Base-by-base conservation (phyloP, 495 filamentous ascomycete genomes). In the Apodospora peruviana region DNA sequence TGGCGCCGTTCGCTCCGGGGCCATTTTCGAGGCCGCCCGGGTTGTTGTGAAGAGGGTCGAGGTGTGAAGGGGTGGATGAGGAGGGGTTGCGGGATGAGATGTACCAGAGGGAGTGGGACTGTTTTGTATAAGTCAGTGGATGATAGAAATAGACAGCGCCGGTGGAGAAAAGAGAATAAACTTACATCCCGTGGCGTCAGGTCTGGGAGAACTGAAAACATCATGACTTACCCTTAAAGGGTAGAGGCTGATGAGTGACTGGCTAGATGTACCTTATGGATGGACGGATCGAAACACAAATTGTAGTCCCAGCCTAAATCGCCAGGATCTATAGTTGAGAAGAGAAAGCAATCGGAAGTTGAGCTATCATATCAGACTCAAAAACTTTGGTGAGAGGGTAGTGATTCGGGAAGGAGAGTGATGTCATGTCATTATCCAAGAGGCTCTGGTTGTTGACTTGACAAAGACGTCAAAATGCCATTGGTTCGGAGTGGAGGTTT, bases 21-120 rank as follows among this genome's bases (percentile, higher is more conserved):
- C 38, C 23, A 21, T 32, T 40, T 1, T 41, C 46, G 18, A 25
- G 21, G 21, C 24, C 38, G 40, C 40, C 47, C 43, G 32, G 14
- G 58, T 55, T 17, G 55, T 50, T 43, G 57, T 59, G 14, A n/a
- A 52, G 52, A 53, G 55, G 55, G 62, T 61, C 64, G 55, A 50
- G 37, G 50, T 49, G 58, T 23, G 50, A 59, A 49, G 55, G 53
- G 50, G 55, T 47, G n/a, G n/a, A n/a, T 38, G 58, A 56, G 58
- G 65, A 53, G 32, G 76, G 68, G 55, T 68, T 65, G 50, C 74
- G 75, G 3, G 77, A 69, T 43, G 79, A 79, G 29, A 77, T 79
- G 64, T 85, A 85, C 79, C 85, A 87, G 52, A 87, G 78, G 29
- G 82, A 76, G 62, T 87, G 82, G 41, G 83, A 83, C 82, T 86